phyloP scores from a whole-genome alignment of 1,139 yeast species.

The Taphrina communis region DNA sequence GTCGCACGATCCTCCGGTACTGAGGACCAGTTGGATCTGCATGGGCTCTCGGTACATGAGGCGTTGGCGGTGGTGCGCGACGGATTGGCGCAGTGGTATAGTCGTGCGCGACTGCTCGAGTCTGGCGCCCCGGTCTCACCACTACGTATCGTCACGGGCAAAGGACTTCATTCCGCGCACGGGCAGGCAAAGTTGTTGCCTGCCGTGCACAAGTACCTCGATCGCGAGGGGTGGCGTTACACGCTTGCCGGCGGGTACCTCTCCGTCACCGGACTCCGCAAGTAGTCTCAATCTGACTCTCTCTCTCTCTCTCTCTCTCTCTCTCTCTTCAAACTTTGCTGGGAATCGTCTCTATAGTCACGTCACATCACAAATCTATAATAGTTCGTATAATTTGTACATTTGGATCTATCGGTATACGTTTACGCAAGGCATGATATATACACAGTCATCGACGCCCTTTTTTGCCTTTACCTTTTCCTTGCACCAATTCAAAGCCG shows the following conservation, averaged over 20 bases:
- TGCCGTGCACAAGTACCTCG: constrained; percentile 42
- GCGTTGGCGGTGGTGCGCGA: constrained; percentile 44
- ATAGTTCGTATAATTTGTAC: not conserved
- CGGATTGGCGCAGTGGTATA: constrained; percentile 45
- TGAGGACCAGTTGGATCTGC: constrained; percentile 44
- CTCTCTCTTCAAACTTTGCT: too few species aligned
- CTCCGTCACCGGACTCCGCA: constrained; percentile 28
- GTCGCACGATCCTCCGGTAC: constrained; percentile 19
- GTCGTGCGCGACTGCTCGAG: constrained; percentile 20
- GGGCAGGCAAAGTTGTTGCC: constrained; percentile 45
- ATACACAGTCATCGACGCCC: constrained; percentile 1
- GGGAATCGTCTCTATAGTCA: not conserved
- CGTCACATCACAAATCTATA: not conserved
- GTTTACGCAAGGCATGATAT: too few species aligned
- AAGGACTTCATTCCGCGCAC: constrained; percentile 45
- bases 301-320: too few species aligned
- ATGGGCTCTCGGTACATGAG: constrained; percentile 45
- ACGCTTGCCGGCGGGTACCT: constrained; percentile 41
- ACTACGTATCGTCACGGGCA: constrained; percentile 46
- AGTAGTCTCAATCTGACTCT: not conserved
- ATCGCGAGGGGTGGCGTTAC: constrained; percentile 45
- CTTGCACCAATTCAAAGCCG: constrained; percentile 93
- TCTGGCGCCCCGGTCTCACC: constrained; percentile 28
- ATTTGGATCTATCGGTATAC: too few species aligned
- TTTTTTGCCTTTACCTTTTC: constrained; percentile 49